Conservation (phyloP, 2,329 filamentous ascomycete species). For the Colletotrichum cordylinicola region DNA sequence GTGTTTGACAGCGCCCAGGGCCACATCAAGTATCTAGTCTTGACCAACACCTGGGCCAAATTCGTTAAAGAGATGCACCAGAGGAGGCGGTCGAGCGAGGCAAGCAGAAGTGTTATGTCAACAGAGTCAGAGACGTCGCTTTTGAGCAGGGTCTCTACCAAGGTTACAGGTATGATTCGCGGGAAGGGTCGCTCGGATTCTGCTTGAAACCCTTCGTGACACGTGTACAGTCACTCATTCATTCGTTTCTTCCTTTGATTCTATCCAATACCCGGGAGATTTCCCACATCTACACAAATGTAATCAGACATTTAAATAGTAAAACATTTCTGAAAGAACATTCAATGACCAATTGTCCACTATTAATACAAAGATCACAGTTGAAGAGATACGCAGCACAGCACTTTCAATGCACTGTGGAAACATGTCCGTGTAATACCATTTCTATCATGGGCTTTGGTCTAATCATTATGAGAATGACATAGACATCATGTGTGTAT, state of each 20-base stretch:
- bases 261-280: background rate
- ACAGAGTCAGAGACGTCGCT: constrained; percentile 22
- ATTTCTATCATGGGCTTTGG: background rate
- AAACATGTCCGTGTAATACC: background rate
- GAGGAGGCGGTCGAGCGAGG: constrained; percentile 25
- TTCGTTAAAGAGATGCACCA: constrained; percentile 47
- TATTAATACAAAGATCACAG: background rate
- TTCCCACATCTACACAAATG: background rate
- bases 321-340: background rate
- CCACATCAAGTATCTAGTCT: constrained; percentile 70
- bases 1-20: constrained; percentile 65
- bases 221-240: background rate
- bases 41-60: constrained; percentile 73
- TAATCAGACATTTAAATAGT: background rate
- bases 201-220: background rate
- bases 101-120: constrained; percentile 23
- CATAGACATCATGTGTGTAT: no score
- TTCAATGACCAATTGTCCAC: background rate
- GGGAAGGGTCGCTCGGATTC: background rate
- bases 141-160: constrained; percentile 21
- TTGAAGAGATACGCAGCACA: background rate
- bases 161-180: background rate
- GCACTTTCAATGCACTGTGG: background rate
- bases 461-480: background rate
- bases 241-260: background rate